A percentile compares a stretch with the other conserved stretches of the same genome.
Evolutionary conservation across 352 stramenopile genomes (phyloP).

Genomic region (Pythium sukuiense): DNA sequence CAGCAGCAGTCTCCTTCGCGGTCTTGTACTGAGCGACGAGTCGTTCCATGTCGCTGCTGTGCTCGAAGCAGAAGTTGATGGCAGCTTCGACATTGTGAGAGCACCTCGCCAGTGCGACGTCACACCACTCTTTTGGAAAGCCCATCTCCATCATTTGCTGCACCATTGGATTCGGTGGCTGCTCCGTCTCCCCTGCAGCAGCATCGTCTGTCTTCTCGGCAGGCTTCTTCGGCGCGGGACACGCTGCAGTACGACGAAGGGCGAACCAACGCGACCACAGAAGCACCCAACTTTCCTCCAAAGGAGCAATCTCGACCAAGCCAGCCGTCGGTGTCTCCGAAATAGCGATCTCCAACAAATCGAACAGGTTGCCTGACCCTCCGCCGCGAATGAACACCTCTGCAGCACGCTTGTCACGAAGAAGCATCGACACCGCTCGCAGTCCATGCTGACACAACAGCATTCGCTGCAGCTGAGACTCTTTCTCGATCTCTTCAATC

Average conservation of each 20-base stretch:
- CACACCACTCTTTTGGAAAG: constrained; percentile 91
- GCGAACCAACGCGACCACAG: constrained; percentile 78
- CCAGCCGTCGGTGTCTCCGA: constrained; percentile 72
- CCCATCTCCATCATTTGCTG: constrained; percentile 95
- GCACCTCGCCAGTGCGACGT: constrained; percentile 83
- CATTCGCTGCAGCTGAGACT: constrained; percentile 74
- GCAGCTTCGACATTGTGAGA: constrained; percentile 89
- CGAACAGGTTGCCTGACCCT: constrained; percentile 50
- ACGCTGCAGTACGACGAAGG: constrained; percentile 51
- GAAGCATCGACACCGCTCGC: constrained; percentile 62
- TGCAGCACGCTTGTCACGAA: constrained; percentile 68
- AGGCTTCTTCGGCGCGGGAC: constrained; percentile 32
- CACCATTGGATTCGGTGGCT: constrained; percentile 63
- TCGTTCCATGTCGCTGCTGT: constrained; percentile 90
- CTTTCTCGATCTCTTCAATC: constrained; percentile 70
- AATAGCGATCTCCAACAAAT: constrained; percentile 68
- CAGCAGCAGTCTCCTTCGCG: constrained; percentile 37
- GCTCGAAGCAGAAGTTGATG: constrained; percentile 93
- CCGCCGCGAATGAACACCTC: constrained; percentile 65
- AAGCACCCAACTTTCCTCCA: constrained; percentile 81
- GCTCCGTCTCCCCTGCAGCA: constrained; percentile 28
- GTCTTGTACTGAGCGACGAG: constrained; percentile 80
- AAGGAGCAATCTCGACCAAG: constrained; percentile 64
- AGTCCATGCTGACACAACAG: constrained; percentile 78
- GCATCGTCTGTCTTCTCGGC: constrained; percentile 37